Conservation (phyloP, 768 basidiomycete species). For the Panus rudis region DNA sequence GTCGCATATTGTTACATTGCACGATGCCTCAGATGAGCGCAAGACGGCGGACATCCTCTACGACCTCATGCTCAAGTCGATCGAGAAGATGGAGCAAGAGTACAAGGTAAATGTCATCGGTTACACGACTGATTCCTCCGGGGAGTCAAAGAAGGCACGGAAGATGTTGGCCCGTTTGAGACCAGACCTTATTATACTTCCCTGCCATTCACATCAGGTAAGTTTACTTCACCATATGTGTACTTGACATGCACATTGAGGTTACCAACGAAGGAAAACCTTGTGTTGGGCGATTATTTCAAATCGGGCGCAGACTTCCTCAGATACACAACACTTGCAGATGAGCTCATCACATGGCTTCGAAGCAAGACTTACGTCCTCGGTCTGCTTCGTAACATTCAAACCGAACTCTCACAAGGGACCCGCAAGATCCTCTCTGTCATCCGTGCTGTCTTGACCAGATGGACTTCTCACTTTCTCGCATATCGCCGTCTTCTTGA, state of each 20-base stretch:
- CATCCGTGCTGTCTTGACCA: constrained; percentile 28
- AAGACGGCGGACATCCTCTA: constrained; percentile 28
- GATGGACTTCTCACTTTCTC: constrained; percentile 30
- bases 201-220: constrained; percentile 35
- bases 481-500: constrained; percentile 27
- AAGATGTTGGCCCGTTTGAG: constrained; percentile 12
- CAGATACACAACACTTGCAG: constrained; percentile 17
- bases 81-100: constrained; percentile 15
- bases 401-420: constrained; percentile 2
- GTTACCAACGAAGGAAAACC: constrained; percentile 35
- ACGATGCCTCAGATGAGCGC: constrained; percentile 25
- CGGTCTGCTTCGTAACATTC: constrained; percentile 20
- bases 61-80: constrained; percentile 14
- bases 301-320: constrained; percentile 18
- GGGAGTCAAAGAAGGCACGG: constrained; percentile 25
- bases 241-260: neutral
- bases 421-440: constrained; percentile 16
- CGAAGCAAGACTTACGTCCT: constrained; percentile 28
- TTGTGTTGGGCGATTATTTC: constrained; percentile 34
- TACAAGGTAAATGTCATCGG: constrained; percentile 21
- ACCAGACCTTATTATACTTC: constrained; percentile 23
- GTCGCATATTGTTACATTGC: neutral
- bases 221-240: neutral
- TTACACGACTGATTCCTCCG: constrained; percentile 27
- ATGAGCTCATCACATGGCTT: constrained; percentile 33